These are phyloP conservation scores for Nemania sp. DNA, from an alignment of 2,329 filamentous ascomycete genomes.

Conservation along the genomic window DNA sequence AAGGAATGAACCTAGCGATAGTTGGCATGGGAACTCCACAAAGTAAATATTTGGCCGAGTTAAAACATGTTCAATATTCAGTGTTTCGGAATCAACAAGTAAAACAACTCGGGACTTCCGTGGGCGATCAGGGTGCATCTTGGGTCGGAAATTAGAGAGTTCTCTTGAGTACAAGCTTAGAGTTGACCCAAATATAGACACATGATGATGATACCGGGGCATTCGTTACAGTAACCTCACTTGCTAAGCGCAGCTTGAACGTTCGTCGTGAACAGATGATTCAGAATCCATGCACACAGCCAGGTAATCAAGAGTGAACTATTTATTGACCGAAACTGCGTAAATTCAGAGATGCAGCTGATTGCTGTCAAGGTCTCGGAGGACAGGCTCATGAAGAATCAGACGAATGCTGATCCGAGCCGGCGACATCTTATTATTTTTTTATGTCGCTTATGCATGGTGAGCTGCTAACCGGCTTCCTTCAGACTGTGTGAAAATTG, in stretches of 20 bases:
- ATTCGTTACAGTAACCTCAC: neutral
- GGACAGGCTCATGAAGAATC: constrained; percentile 1
- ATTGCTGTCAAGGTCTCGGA: constrained; percentile 2
- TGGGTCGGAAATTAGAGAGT: too few species aligned
- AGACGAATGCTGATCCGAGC: constrained; percentile 13
- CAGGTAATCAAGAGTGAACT: neutral
- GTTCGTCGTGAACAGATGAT: neutral
- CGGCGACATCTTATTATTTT: constrained; percentile 4
- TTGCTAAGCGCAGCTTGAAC: neutral
- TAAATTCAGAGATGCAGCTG: constrained; percentile 18
- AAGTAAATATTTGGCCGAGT: too few species aligned
- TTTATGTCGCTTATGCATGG: constrained; percentile 8
- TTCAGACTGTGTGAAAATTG: constrained; percentile 2
- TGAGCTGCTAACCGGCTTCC: neutral
- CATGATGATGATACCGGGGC: too few species aligned
- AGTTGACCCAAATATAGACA: too few species aligned
- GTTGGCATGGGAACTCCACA: too few species aligned
- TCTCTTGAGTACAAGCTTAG: too few species aligned
- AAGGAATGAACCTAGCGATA: too few species aligned
- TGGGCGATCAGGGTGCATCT: too few species aligned
- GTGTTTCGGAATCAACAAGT: too few species aligned
- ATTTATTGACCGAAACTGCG: neutral
- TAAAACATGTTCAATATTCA: too few species aligned
- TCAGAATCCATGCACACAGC: neutral
- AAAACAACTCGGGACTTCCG: too few species aligned